Base-by-base conservation (phyloP, 2,329 filamentous ascomycete genomes). In the Trichoderma sp. region DNA sequence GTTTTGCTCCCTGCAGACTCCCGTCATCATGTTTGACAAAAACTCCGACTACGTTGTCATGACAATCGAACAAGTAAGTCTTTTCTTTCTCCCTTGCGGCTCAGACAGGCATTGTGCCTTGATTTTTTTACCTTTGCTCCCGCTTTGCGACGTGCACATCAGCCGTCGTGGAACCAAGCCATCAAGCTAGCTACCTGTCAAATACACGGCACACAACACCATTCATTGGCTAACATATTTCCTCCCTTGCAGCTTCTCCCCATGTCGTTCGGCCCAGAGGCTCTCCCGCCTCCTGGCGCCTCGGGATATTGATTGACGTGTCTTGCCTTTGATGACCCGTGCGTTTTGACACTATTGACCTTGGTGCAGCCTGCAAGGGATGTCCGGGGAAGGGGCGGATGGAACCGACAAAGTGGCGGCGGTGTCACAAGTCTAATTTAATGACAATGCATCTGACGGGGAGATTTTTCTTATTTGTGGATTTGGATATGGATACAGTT, bases 21-120 rank as follows among this genome's bases (percentile, higher is more conserved):
- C 95, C 0, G 89, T 99, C 75, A 91, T 98, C 83, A 97, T 98
- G 96, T 97, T 97, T 84, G 95, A 97, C 83, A 93, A 92, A 83
- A 89, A 95, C 77, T 93, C 92, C 2, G 90, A 92, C 76, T 95
- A 89, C 80, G 87, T 91, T n/a, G 90, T 94, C 29, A 87, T 91
- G 85, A 93, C 88, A 29, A 86, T 97, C 75, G 91, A 91, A 78
- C 88, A 94, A 85, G 91, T 92, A 81, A 80, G 87, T 80, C 77
- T 31, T 6, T 45, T n/a, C 12, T 16, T 24, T 29, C 35, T 59
- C 66, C 50, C 21, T 24, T 18, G 64, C 16, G 38, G 27, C 68
- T 24, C 21, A 62, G 21, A 45, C 56, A 50, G 33, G 9, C 56
- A 53, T 31, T 35, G 59, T 27, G n/a, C 35, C 69, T 50, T 50